phyloP scores from a whole-genome alignment of 1,284 basidiomycete species.

The Moesziomyces parantarcticus region DNA sequence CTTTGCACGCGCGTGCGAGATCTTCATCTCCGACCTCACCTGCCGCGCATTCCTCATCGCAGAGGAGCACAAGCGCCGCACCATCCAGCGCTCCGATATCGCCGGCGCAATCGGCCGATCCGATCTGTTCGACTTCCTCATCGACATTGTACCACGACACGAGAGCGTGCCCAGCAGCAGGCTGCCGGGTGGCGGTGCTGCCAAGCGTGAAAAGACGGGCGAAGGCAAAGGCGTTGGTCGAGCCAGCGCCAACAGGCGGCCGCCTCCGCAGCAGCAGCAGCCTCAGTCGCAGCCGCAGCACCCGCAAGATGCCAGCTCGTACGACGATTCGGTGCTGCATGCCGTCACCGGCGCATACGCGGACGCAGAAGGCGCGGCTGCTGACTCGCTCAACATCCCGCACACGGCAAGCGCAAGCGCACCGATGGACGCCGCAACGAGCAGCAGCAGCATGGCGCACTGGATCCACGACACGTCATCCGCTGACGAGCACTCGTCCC shows the following conservation, averaged over 20 bases:
- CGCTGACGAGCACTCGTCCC: slow-evolving; percentile 34
- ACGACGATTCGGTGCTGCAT: slow-evolving; percentile 14
- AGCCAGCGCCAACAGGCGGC: slow-evolving; percentile 20
- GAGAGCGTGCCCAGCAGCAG: slow-evolving; percentile 54
- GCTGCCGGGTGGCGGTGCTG: slow-evolving; percentile 42
- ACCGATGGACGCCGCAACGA: slow-evolving; percentile 5
- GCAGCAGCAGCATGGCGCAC: slow-evolving; percentile 30
- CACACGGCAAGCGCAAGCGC: slow-evolving; percentile 11
- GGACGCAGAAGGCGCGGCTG: slow-evolving; percentile 16
- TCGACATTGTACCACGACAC: slow-evolving; percentile 64
- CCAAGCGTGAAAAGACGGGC: slow-evolving; percentile 47
- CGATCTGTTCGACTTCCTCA: slow-evolving; percentile 67
- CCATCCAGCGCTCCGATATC: slow-evolving; percentile 65
- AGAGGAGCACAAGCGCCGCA: slow-evolving; percentile 64
- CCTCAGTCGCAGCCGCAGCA: background rate
- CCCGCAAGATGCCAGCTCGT: background rate
- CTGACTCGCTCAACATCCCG: slow-evolving; percentile 30
- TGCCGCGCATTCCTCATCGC: slow-evolving; percentile 66
- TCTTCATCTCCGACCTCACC: slow-evolving; percentile 67
- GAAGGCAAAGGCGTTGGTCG: slow-evolving; percentile 33
- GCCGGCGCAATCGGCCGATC: slow-evolving; percentile 62
- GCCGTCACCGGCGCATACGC: slow-evolving; percentile 12
- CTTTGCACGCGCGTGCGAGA: slow-evolving; percentile 67
- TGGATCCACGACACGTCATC: slow-evolving; percentile 36
- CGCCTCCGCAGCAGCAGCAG: slow-evolving; percentile 5